phyloP scores from a whole-genome alignment of 2,329 filamentous ascomycete species.

The Stachybotrys chlorohalonatus region DNA sequence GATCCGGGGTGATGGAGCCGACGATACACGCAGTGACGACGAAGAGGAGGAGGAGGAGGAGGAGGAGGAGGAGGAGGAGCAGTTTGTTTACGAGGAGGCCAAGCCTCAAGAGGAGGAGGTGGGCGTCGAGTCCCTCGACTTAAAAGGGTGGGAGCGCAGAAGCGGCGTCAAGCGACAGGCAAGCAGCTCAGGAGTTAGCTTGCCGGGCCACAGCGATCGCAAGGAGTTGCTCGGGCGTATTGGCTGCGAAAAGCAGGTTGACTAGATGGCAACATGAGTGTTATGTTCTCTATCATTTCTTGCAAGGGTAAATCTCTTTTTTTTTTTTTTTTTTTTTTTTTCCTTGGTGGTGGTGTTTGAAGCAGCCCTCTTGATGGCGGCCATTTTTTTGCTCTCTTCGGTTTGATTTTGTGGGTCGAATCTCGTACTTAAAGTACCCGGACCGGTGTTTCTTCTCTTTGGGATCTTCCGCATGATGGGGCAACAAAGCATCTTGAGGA shows the following conservation, averaged over 20 bases:
- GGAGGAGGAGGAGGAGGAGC: slow-evolving; percentile 46
- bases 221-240: slow-evolving; percentile 77
- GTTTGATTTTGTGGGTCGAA: not conserved
- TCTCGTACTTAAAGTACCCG: not conserved
- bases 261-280: slow-evolving; percentile 20
- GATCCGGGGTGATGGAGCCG: slow-evolving; percentile 64
- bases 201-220: slow-evolving; percentile 63
- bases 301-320: slow-evolving; percentile 7
- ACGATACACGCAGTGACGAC: slow-evolving; percentile 80
- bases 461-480: not conserved
- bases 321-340: slow-evolving; percentile 4
- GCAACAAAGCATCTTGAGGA: not conserved
- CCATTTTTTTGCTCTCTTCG: not conserved
- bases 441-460: not conserved
- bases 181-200: slow-evolving; percentile 51
- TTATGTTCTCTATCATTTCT: slow-evolving; percentile 5
- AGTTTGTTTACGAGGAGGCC: slow-evolving; percentile 44
- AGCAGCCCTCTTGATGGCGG: not conserved
- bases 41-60: slow-evolving; percentile 65
- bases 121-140: slow-evolving; percentile 60
- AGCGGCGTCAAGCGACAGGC: slow-evolving; percentile 44
- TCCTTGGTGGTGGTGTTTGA: slow-evolving; percentile 1
- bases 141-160: slow-evolving; percentile 54
- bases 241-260: slow-evolving; percentile 69
- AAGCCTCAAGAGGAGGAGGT: slow-evolving; percentile 64